Evolutionary conservation across 768 basidiomycete genomes (phyloP).

Genomic region (Podaxis carcinomalis): DNA sequence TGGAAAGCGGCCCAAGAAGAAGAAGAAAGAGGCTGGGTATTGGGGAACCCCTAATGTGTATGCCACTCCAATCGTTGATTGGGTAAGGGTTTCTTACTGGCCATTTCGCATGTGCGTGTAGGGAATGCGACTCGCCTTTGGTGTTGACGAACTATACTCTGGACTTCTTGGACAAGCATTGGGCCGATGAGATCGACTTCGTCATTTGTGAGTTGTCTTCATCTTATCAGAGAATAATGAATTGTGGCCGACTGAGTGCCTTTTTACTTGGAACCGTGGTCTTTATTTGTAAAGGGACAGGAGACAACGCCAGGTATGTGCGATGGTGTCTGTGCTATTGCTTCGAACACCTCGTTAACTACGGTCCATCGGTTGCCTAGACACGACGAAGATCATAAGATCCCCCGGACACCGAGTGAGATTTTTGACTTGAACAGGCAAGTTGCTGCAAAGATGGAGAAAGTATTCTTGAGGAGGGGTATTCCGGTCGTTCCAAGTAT

Average conservation of each 20-base stretch:
- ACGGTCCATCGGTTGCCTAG: slow-evolving; percentile 29
- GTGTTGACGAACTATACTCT: slow-evolving; percentile 78
- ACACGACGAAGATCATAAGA: slow-evolving; percentile 78
- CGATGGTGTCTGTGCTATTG: neutral
- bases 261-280: neutral
- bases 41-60: slow-evolving; percentile 71
- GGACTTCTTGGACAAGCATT: slow-evolving; percentile 73
- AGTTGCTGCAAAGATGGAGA: slow-evolving; percentile 65
- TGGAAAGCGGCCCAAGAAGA: slow-evolving; percentile 53
- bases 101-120: slow-evolving; percentile 20
- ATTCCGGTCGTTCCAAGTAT: slow-evolving; percentile 81
- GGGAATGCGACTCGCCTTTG: slow-evolving; percentile 81
- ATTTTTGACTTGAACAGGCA: slow-evolving; percentile 72
- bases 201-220: slow-evolving; percentile 62
- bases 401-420: slow-evolving; percentile 78
- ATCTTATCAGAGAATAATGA: neutral
- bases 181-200: slow-evolving; percentile 85
- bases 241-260: neutral
- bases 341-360: neutral
- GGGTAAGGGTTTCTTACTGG: neutral
- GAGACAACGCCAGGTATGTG: slow-evolving; percentile 64
- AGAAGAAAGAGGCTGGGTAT: slow-evolving; percentile 47
- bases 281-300: slow-evolving; percentile 51
- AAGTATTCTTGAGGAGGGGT: slow-evolving; percentile 63
- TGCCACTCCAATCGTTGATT: slow-evolving; percentile 20